phyloP scores from a whole-genome alignment of 1,139 yeast species.

The Zygosaccharomyces pseudobailii region DNA sequence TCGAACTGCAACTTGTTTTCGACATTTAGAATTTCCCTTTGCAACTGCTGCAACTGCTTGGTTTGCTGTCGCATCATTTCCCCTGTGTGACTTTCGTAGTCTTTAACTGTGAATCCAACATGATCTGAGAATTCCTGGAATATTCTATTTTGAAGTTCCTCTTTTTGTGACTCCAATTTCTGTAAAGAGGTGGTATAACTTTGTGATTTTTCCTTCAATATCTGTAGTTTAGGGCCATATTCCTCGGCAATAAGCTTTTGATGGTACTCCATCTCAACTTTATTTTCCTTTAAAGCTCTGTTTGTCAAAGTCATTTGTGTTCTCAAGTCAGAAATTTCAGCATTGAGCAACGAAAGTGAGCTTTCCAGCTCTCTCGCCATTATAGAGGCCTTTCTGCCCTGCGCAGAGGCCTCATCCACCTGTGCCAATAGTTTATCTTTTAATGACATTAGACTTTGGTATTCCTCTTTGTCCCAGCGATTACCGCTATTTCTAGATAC shows the following conservation, averaged over 20 bases:
- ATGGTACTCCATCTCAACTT: conserved; percentile 54
- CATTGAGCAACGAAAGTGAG: conserved; percentile 48
- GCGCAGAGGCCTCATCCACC: conserved; percentile 46
- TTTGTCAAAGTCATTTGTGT: conserved; percentile 47
- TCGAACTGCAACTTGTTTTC: conserved; percentile 64
- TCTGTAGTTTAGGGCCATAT: conserved; percentile 33
- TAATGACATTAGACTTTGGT: conserved; percentile 49
- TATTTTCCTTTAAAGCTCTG: conserved; percentile 50
- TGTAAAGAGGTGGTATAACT: conserved; percentile 22
- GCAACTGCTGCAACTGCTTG: conserved; percentile 58
- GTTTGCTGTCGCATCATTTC: conserved; percentile 54
- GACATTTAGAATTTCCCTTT: conserved; percentile 57
- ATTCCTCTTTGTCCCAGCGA: conserved; percentile 75
- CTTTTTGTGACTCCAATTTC: conserved; percentile 34
- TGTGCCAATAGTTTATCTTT: conserved; percentile 60
- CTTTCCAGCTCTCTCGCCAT: conserved; percentile 59
- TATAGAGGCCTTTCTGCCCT: conserved; percentile 48
- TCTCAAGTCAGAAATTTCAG: conserved; percentile 47
- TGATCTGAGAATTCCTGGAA: conserved; percentile 52
- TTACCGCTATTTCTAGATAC: conserved; percentile 38
- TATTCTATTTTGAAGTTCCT: conserved; percentile 41
- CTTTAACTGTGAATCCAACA: conserved; percentile 55
- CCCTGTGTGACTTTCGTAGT: conserved; percentile 68
- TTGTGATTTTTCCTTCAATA: conserved; percentile 20
- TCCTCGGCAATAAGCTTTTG: conserved; percentile 33